phyloP scores from a whole-genome alignment of 2,329 filamentous ascomycete genomes.

The Colletotrichum neosansevieriae region DNA sequence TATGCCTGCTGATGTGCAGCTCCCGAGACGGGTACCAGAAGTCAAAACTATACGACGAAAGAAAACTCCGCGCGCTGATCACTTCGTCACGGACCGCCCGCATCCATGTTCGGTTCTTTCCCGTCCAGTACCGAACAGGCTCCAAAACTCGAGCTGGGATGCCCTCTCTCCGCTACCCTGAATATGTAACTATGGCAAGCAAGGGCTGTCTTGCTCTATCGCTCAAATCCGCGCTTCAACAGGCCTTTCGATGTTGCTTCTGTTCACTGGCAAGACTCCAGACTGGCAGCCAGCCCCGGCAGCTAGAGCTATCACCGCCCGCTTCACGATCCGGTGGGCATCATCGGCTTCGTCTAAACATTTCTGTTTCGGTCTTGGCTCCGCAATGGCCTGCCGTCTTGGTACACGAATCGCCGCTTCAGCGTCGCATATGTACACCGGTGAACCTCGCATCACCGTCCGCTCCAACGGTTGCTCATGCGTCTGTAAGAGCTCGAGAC shows the following conservation, averaged over 20 bases:
- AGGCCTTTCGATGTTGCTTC: constrained; percentile 2
- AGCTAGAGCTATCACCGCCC: background rate
- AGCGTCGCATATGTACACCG: constrained; percentile 3
- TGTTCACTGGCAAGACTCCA: no score
- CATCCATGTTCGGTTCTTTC: constrained; percentile 2
- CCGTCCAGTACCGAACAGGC: background rate
- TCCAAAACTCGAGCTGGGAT: constrained; percentile 11
- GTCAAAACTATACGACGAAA: constrained; percentile 35
- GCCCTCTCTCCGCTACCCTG: constrained; percentile 8
- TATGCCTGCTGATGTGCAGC: constrained; percentile 25
- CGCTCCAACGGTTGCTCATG: background rate
- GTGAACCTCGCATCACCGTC: background rate
- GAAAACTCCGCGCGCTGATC: constrained; percentile 16
- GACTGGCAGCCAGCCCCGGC: constrained; percentile 1
- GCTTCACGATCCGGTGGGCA: background rate
- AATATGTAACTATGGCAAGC: constrained; percentile 11
- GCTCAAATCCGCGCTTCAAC: constrained; percentile 21
- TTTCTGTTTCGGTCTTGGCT: constrained; percentile 11
- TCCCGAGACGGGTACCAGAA: constrained; percentile 23
- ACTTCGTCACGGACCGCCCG: constrained; percentile 12
- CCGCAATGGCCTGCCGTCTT: no score
- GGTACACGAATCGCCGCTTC: constrained; percentile 6
- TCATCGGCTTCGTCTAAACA: constrained; percentile 8
- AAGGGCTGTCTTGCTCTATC: constrained; percentile 17
- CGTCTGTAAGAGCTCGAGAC: constrained; percentile 7